Evolutionary conservation across 176 grass and related monocot genomes (phyloP).

Genomic region (Urochloa ruziziensis): DNA sequence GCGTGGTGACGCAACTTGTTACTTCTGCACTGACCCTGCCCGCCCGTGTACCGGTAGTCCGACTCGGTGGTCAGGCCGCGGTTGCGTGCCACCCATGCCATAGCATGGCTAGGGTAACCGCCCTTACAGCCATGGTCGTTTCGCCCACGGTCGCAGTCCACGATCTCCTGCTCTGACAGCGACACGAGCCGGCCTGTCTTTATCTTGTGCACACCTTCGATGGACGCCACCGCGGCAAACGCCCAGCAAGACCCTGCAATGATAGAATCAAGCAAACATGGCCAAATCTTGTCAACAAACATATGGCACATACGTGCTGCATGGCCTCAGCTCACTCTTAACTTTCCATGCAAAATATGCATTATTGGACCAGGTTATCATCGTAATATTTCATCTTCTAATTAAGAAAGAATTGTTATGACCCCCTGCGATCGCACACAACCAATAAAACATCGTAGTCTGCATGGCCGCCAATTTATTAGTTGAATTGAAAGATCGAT

Average conservation of each 20-base stretch:
- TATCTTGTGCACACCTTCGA: constrained; percentile 34
- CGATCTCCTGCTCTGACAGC: constrained; percentile 42
- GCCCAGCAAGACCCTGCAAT: constrained; percentile 45
- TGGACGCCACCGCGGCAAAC: constrained; percentile 32
- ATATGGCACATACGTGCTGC: too few relatives aligned
- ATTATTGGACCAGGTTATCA: too few relatives aligned
- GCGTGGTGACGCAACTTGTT: not conserved
- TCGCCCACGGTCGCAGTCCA: constrained; percentile 23
- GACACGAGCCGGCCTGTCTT: constrained; percentile 18
- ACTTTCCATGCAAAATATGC: too few relatives aligned
- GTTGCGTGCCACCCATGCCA: constrained; percentile 25
- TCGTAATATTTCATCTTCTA: too few relatives aligned
- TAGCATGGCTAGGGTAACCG: not conserved
- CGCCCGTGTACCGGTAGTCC: constrained; percentile 43
- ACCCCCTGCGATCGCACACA: too few relatives aligned
- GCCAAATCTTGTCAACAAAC: not conserved
- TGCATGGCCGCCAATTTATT: too few relatives aligned
- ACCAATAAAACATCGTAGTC: too few relatives aligned
- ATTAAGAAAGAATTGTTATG: too few relatives aligned
- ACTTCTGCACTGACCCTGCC: constrained; percentile 21
- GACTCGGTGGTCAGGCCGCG: constrained; percentile 24
- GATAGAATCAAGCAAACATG: not conserved
- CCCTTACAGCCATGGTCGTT: not conserved
- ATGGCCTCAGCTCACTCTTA: too few relatives aligned
- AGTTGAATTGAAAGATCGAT: too few relatives aligned